Evolutionary conservation across 1,284 basidiomycete genomes (phyloP), one percentile per base, ranked within the genome.

Genomic region (Mycena sp.): DNA sequence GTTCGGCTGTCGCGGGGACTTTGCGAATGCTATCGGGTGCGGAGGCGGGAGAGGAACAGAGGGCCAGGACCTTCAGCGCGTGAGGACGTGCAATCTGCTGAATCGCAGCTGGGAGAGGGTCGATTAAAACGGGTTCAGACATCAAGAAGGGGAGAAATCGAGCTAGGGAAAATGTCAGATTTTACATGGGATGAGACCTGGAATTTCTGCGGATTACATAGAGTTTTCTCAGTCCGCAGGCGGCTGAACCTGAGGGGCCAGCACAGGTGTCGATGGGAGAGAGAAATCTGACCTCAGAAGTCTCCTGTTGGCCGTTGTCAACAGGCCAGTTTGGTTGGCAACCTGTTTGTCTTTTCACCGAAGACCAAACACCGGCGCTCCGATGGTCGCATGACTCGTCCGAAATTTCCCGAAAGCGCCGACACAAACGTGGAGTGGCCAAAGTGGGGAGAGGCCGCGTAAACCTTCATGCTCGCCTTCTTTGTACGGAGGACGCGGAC

Each of bases 11-110:
- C 16, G 14, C 37, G 1, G 23, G 30, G 19, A 49, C 53, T 19
- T 11, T 37, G 40, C 58, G 62, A 16, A 50, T 46, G 48, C 38
- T 61, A 38, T 67, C 54, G 49, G 58, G 50, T 1, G 28, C 6
- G 10, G 58, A 19, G n/a, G 30, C 61, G 44, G 65, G 65, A 16
- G 65, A 67, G 12, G 62, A 58, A 41, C 62, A 64, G 12, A 67
- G 44, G 1, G 65, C 65, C 21, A 61, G 26, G 12, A 64, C 52
- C 41, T 67, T 67, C 16, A 45, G 38, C 4, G 62, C 58, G 30
- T 35, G 23, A 4, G 53, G 58, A 12, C 51, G 37, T n/a, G 60
- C 26, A 29, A 61, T 11, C 53, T 58, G 61, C 21, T 44, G 30
- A 37, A 64, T 48, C 19, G 62, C 62, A 30, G 50, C 45, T 10